Base-by-base conservation (phyloP, 192 early-diverging fungal genomes). In the Podila minutissima region DNA sequence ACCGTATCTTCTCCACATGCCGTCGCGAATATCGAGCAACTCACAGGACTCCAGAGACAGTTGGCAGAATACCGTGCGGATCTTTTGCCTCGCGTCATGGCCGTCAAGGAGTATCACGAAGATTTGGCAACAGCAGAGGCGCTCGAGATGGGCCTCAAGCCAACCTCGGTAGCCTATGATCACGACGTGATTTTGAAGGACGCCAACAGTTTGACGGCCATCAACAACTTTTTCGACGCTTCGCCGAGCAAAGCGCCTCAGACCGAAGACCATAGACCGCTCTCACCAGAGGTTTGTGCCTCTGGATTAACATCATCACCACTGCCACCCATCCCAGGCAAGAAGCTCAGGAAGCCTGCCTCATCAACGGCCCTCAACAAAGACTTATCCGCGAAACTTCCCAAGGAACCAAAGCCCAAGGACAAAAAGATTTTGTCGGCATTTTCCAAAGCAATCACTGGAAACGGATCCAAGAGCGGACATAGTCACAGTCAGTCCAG, bases 1-100 rank as follows among this genome's bases (percentile, higher is more conserved):
- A 46, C 19, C 1, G 20, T 66, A 2, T 61, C 57, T 11, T 28
- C 12, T 24, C 8, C 55, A 12, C n/a, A 4, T 12, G 20, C 50
- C 28, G n/a, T 17, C 49, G 15, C 13, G 31, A 19, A 13, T 11
- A 28, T 51, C 12, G 20, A 62, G 20, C 60, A 59, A 22, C 53
- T 81, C 13, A 81, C 77, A 24, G 77, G 77, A 33, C 71, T 81
- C 15, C 77, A 73, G 22, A 68, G 60, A 31, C 77, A 81, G 38
- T 55, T 81, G 37, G 77, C 77, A 5, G 71, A 81, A 24, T 41
- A 81, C 28, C 70, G 63, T 0, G 72, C 77, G 7, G 71, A 71
- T 24, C 51, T 81, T 15, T 69, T 81, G 17, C 77, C 77, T 20
- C 28, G 57, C 11, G 77, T 69, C 49, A 50, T 81, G 62, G 77